Evolutionary conservation across 2,329 filamentous ascomycete genomes (phyloP).

Genomic region (Grosmannia penicillata): DNA sequence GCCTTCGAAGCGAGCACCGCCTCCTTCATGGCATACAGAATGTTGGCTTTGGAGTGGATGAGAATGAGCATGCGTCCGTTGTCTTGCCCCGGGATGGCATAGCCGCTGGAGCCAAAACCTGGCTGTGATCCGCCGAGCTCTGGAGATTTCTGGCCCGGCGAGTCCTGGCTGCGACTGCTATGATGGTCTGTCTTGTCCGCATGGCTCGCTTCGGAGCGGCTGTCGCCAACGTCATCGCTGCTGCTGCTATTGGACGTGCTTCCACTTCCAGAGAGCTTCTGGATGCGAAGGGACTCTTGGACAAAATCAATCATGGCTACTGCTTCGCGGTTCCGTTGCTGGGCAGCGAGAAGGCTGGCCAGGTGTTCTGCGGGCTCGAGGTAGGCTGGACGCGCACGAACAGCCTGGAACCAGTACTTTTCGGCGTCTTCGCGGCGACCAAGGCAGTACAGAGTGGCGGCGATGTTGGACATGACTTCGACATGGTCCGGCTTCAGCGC

Average conservation of each 20-base stretch:
- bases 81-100: conserved; percentile 68
- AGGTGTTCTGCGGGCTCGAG: conserved; percentile 93
- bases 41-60: conserved; percentile 95
- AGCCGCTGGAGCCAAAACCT: conserved; percentile 67
- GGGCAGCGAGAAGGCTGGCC: conserved; percentile 70
- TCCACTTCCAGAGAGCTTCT: neutral
- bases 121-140: conserved; percentile 14
- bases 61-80: conserved; percentile 90
- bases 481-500: conserved; percentile 52
- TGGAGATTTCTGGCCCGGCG: neutral
- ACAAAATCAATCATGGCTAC: conserved; percentile 77
- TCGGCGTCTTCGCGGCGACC: conserved; percentile 74
- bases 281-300: conserved; percentile 52
- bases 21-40: conserved; percentile 83
- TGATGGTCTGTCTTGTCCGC: neutral
- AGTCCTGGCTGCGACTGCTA: neutral
- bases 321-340: conserved; percentile 68
- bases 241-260: neutral
- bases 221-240: neutral
- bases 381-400: conserved; percentile 71
- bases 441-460: conserved; percentile 74
- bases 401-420: conserved; percentile 69
- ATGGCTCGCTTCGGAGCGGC: neutral
- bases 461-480: conserved; percentile 86
- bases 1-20: conserved; percentile 67